Evolutionary conservation across 2,329 filamentous ascomycete species (phyloP).

Genomic region (Penicillium fuscoglaucum): DNA sequence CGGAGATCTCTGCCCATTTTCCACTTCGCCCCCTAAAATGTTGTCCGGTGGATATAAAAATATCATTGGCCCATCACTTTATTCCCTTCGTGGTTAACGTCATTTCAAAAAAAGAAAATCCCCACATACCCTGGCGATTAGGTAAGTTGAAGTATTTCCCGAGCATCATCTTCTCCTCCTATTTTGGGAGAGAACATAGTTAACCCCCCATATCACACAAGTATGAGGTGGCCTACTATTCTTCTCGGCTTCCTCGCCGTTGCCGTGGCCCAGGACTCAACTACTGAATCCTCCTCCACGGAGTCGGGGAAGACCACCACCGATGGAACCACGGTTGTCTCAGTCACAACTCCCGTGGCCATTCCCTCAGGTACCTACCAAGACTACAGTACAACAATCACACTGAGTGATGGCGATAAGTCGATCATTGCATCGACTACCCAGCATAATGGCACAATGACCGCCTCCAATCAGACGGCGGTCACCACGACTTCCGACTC

Average conservation of each 20-base stretch:
- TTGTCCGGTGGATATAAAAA: neutral
- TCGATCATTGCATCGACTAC: constrained; percentile 25
- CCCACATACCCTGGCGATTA: neutral
- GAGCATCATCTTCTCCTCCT: neutral
- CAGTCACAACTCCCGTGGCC: constrained; percentile 26
- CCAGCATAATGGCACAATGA: constrained; percentile 26
- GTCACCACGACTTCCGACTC: constrained; percentile 40
- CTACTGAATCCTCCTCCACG: constrained; percentile 2
- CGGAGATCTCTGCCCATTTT: neutral
- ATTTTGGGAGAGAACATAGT: neutral
- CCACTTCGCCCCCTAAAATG: neutral
- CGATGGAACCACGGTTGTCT: constrained; percentile 23
- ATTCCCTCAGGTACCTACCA: constrained; percentile 43
- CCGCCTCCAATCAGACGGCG: constrained; percentile 28
- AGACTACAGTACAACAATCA: constrained; percentile 40
- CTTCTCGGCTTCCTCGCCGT: constrained; percentile 17
- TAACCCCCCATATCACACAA: neutral
- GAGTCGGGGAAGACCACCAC: constrained; percentile 15
- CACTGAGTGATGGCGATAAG: constrained; percentile 23
- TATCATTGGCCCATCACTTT: constrained; percentile 16
- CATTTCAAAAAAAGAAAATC: neutral
- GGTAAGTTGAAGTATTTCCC: constrained; percentile 3
- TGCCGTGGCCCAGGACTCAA: constrained; percentile 13
- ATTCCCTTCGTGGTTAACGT: constrained; percentile 7
- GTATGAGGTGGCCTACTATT: constrained; percentile 22